Evolutionary conservation across 1,284 basidiomycete species (phyloP).

Genomic region (Sporisorium iseilematis-ciliati): DNA sequence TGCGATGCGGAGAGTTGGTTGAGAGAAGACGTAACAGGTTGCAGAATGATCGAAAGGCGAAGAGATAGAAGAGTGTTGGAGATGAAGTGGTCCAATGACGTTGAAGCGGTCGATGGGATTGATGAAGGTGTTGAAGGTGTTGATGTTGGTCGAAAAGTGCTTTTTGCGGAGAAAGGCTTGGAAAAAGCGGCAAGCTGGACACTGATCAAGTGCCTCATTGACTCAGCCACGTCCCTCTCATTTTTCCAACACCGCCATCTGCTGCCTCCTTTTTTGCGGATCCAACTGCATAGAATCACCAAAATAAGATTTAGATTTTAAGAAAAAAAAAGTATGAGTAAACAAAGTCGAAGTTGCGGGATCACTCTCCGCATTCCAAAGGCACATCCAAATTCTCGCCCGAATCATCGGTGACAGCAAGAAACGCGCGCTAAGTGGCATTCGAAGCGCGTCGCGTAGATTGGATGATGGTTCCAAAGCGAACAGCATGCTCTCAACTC

Average conservation of each 20-base stretch:
- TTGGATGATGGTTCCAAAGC: background rate
- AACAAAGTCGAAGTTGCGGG: background rate
- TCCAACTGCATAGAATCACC: slow-evolving; percentile 5
- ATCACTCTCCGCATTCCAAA: background rate
- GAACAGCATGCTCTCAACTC: background rate
- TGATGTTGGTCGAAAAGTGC: background rate
- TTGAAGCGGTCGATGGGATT: background rate
- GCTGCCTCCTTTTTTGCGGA: background rate
- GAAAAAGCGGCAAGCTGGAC: background rate
- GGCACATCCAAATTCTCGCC: slow-evolving; percentile 7
- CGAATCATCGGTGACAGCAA: slow-evolving; percentile 7
- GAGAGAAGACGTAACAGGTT: background rate
- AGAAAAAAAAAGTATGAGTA: background rate
- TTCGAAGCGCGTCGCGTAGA: slow-evolving; percentile 24
- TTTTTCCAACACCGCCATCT: background rate
- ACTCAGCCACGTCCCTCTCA: slow-evolving; percentile 4
- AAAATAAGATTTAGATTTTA: background rate
- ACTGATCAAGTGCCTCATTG: background rate
- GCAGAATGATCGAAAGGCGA: background rate
- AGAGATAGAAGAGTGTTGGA: background rate
- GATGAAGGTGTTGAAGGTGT: slow-evolving; percentile 9
- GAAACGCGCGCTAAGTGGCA: background rate
- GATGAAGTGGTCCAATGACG: background rate
- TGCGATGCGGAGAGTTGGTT: slow-evolving; percentile 3
- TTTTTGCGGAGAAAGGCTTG: slow-evolving; percentile 6